A percentile compares a stretch with the other conserved stretches of the same genome.
These are phyloP conservation scores for Chionographis japonica DNA, from an alignment of 106 monocot species.

Conservation along the genomic window DNA sequence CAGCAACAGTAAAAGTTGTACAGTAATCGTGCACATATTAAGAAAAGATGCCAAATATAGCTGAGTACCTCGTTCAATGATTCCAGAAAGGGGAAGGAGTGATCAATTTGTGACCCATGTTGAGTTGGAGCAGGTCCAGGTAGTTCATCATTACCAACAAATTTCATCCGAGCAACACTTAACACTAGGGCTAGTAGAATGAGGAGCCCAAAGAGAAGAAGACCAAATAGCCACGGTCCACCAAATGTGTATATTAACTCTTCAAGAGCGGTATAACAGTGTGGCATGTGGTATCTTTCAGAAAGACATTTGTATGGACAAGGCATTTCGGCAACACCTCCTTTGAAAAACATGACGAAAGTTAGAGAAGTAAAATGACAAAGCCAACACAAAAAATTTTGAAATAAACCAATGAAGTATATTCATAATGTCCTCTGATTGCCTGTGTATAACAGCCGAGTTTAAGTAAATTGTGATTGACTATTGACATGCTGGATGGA, in stretches of 20 bases:
- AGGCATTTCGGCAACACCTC: slow-evolving; percentile 79
- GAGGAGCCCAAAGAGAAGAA: slow-evolving; percentile 82
- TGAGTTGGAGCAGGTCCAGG: slow-evolving; percentile 94
- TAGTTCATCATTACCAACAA: slow-evolving; percentile 88
- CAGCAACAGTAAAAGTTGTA: too few species aligned
- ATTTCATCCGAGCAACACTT: slow-evolving; percentile 99
- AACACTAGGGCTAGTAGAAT: slow-evolving; percentile 76
- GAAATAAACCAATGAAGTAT: neutral
- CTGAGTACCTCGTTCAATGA: slow-evolving; percentile 83
- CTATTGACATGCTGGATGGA: too few species aligned
- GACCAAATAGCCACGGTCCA: slow-evolving; percentile 96
- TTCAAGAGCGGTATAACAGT: slow-evolving; percentile 95
- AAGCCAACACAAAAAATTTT: neutral
- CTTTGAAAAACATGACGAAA: slow-evolving; percentile 28
- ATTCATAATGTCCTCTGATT: neutral
- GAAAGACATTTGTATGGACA: slow-evolving; percentile 92
- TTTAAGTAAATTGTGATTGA: too few species aligned
- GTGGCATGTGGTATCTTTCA: slow-evolving; percentile 95
- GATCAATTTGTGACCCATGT: slow-evolving; percentile 94
- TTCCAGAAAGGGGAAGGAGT: slow-evolving; percentile 93
- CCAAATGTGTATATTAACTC: slow-evolving; percentile 98
- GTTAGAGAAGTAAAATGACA: neutral
- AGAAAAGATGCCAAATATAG: neutral
- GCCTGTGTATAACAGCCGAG: too few species aligned
- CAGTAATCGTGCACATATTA: too few species aligned